phyloP scores from a whole-genome alignment of 495 filamentous ascomycete genomes.

The Achaetomiella virescens region DNA sequence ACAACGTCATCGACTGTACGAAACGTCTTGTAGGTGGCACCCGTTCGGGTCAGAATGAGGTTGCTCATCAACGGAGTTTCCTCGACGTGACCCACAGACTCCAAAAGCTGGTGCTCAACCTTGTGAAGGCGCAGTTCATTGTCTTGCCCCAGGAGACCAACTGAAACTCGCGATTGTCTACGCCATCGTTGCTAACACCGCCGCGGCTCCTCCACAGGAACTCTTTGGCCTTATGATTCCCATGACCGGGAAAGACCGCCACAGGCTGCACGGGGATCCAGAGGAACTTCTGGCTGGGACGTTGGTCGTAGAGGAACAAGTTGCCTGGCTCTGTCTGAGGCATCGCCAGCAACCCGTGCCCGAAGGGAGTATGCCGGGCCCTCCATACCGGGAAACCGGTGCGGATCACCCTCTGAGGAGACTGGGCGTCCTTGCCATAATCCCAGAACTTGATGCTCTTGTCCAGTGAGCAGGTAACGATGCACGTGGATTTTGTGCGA shows the following conservation, averaged over 20 bases:
- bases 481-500: conserved; percentile 57
- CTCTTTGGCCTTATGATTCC: conserved; percentile 78
- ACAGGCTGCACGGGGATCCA: conserved; percentile 50
- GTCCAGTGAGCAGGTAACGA: conserved; percentile 87
- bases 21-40: conserved; percentile 81
- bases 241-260: conserved; percentile 72
- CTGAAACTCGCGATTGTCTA: conserved; percentile 89
- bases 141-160: conserved; percentile 91
- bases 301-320: conserved; percentile 80
- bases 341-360: conserved; percentile 82
- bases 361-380: conserved; percentile 90
- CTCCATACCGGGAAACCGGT: conserved; percentile 88
- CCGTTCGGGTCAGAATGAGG: conserved; percentile 70
- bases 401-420: conserved; percentile 65
- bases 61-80: conserved; percentile 58
- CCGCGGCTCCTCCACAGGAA: conserved; percentile 88
- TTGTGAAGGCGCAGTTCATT: conserved; percentile 73
- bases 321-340: conserved; percentile 79
- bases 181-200: conserved; percentile 53
- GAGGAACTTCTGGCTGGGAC: conserved; percentile 35
- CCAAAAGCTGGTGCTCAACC: conserved; percentile 56
- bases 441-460: conserved; percentile 95
- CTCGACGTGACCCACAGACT: conserved; percentile 69
- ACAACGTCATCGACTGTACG: conserved; percentile 54
- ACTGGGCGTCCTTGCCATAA: conserved; percentile 55